phyloP scores from a whole-genome alignment of 2,329 filamentous ascomycete genomes.

The Colletotrichum salicis region DNA sequence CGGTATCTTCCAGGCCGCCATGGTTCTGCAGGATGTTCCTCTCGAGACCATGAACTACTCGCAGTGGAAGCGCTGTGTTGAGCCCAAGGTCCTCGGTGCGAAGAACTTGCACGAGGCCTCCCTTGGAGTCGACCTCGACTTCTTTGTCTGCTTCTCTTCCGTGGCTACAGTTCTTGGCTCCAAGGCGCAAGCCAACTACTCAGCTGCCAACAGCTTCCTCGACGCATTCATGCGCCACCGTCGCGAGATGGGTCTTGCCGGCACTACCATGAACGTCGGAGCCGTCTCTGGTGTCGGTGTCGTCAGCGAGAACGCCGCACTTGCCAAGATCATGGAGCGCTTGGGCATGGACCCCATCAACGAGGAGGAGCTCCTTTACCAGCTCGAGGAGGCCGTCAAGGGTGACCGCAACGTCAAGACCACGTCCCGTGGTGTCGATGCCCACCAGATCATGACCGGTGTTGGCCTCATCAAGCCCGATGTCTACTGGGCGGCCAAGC shows the following conservation, averaged over 20 bases:
- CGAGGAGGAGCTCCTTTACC: conserved; percentile 39
- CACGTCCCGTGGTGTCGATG: conserved; percentile 24
- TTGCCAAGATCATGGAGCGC: conserved; percentile 35
- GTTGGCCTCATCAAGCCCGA: conserved; percentile 39
- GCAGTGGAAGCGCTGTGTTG: conserved; percentile 39
- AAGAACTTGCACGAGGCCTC: conserved; percentile 47
- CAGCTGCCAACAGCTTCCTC: conserved; percentile 48
- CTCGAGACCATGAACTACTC: conserved; percentile 42
- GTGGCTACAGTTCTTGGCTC: conserved; percentile 27
- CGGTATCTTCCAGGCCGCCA: conserved; percentile 53
- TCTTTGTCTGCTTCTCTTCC: conserved; percentile 46
- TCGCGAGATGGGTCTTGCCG: conserved; percentile 43
- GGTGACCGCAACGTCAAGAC: conserved; percentile 24
- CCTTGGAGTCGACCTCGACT: conserved; percentile 38
- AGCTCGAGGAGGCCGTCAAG: conserved; percentile 38
- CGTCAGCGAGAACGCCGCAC: conserved; percentile 36
- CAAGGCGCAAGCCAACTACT: conserved; percentile 48
- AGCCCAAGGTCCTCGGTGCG: conserved; percentile 47
- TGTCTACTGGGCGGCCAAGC: conserved; percentile 39
- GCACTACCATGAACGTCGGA: conserved; percentile 49
- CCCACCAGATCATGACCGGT: conserved; percentile 40
- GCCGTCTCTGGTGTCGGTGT: conserved; percentile 40
- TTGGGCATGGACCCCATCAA: conserved; percentile 37
- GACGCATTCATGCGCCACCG: conserved; percentile 46
- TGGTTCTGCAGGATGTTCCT: conserved; percentile 45